A percentile compares a stretch with the other conserved stretches of the same genome.
Evolutionary conservation across 1,284 basidiomycete species (phyloP).

Genomic region (Sanghuangporus baumii): DNA sequence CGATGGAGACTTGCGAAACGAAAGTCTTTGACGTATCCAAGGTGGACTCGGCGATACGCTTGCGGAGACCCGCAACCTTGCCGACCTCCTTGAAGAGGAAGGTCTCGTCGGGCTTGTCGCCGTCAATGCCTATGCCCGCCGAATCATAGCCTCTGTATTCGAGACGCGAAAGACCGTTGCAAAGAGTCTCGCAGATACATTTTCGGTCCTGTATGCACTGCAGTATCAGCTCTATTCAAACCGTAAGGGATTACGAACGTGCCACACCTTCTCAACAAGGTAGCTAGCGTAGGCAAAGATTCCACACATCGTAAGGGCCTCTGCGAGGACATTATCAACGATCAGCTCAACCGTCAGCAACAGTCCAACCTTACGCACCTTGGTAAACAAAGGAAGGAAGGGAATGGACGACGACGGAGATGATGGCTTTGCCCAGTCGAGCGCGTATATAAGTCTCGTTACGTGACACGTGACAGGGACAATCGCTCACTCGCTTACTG

Average conservation of each 20-base stretch:
- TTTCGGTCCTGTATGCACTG: conserved; percentile 67
- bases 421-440: background rate
- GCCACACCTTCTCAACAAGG: conserved; percentile 83
- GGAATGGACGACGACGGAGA: background rate
- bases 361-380: background rate
- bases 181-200: conserved; percentile 88
- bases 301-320: conserved; percentile 66
- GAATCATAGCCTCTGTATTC: conserved; percentile 99
- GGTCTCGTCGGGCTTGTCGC: conserved; percentile 76
- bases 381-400: background rate
- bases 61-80: conserved; percentile 92
- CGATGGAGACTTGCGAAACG: conserved; percentile 91
- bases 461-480: conserved; percentile 1
- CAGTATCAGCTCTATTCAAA: conserved; percentile 16
- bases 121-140: conserved; percentile 93
- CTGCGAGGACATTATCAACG: background rate
- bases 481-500: no score
- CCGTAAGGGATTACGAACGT: conserved; percentile 14
- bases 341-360: background rate
- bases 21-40: conserved; percentile 82
- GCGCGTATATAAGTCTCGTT: background rate
- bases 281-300: conserved; percentile 95
- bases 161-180: conserved; percentile 89
- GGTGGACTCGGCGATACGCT: conserved; percentile 78
- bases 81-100: conserved; percentile 98